Conservation (phyloP, 768 basidiomycete species). For the Crepidotus variabilis region DNA sequence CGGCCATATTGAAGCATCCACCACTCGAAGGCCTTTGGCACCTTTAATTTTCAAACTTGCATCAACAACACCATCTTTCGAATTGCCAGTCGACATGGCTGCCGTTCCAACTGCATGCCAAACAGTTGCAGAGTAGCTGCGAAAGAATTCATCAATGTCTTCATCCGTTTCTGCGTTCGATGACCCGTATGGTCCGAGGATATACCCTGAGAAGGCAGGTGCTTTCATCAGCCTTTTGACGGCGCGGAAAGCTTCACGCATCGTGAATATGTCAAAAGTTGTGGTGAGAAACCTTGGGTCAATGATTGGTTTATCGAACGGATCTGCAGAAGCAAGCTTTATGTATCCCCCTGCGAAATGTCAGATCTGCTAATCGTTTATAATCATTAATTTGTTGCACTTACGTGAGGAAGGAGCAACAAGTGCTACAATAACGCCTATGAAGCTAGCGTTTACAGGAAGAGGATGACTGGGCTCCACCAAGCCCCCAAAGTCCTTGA, state of each 20-base stretch:
- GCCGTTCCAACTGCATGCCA: conserved; percentile 32
- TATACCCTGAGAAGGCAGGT: conserved; percentile 22
- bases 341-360: conserved; percentile 28
- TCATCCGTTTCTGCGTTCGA: conserved; percentile 20
- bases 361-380: not conserved
- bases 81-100: conserved; percentile 24
- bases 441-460: conserved; percentile 26
- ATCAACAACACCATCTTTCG: conserved; percentile 31
- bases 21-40: conserved; percentile 32
- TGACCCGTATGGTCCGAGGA: conserved; percentile 19
- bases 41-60: conserved; percentile 34
- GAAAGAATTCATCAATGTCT: conserved; percentile 20
- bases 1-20: conserved; percentile 33
- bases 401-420: conserved; percentile 33
- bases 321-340: conserved; percentile 35
- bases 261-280: conserved; percentile 24
- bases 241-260: conserved; percentile 21
- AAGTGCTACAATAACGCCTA: conserved; percentile 23
- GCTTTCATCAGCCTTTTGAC: conserved; percentile 21
- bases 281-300: conserved; percentile 42
- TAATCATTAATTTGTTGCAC: conserved; percentile 3
- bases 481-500: no score
- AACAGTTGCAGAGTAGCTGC: conserved; percentile 15
- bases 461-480: conserved; percentile 10
- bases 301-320: conserved; percentile 45